Percentiles rank a stretch among this genome's conserved stretches.
phyloP scores from a whole-genome alignment of 1,284 basidiomycete genomes.

The Acaromyces ingoldii region DNA sequence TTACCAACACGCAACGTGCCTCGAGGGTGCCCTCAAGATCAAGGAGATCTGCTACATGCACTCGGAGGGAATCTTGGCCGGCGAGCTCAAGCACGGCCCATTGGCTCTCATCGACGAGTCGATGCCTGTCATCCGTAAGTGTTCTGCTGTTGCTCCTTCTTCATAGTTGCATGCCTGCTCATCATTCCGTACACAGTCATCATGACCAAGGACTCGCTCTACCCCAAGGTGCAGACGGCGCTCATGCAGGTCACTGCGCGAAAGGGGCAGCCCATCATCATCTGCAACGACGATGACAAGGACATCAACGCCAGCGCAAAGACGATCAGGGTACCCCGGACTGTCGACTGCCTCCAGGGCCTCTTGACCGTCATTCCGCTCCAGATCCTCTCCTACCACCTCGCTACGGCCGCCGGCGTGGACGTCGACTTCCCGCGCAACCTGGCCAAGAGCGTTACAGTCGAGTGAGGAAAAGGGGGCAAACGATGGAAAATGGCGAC shows the following conservation, averaged over 20 bases:
- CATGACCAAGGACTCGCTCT: slow-evolving; percentile 97
- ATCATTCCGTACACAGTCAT: slow-evolving; percentile 84
- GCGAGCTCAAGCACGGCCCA: slow-evolving; percentile 97
- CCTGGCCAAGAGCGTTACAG: slow-evolving; percentile 59
- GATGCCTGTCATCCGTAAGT: slow-evolving; percentile 64
- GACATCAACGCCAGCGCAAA: slow-evolving; percentile 67
- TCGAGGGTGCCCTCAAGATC: slow-evolving; percentile 98
- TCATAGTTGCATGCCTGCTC: no score
- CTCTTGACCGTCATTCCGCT: slow-evolving; percentile 94
- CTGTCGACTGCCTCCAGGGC: slow-evolving; percentile 92
- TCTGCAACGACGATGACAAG: slow-evolving; percentile 90
- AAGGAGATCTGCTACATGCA: slow-evolving; percentile 76
- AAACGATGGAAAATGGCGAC: no score
- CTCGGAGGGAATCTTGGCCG: slow-evolving; percentile 72
- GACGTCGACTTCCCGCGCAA: slow-evolving; percentile 99
- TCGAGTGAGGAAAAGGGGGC: no score
- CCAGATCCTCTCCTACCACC: slow-evolving; percentile 92
- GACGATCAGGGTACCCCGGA: slow-evolving; percentile 72
- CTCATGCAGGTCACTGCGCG: slow-evolving; percentile 94
- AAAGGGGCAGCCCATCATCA: slow-evolving; percentile 87
- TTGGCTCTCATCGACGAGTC: slow-evolving; percentile 96
- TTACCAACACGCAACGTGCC: slow-evolving; percentile 93
- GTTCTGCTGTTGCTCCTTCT: background rate
- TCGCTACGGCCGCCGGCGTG: slow-evolving; percentile 89
- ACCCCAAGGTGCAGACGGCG: slow-evolving; percentile 95